phyloP scores from a whole-genome alignment of 1,284 basidiomycete species.

The Ganoderma meredithae region DNA sequence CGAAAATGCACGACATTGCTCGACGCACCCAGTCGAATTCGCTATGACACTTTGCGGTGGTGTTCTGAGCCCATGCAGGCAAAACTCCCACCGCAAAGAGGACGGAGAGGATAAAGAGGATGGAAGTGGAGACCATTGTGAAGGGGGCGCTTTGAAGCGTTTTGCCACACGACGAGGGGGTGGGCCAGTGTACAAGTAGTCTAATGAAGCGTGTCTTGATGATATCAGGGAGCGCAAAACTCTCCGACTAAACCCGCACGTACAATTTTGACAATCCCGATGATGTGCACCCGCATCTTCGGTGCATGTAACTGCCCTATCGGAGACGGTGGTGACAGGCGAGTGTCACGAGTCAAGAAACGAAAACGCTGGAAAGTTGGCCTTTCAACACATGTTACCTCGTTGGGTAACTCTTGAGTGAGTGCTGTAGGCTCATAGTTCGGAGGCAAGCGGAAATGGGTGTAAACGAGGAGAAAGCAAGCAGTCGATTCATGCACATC shows the following conservation, averaged over 20 bases:
- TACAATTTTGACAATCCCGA: not conserved
- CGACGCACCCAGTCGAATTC: slow-evolving; percentile 12
- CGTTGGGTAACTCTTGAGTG: not conserved
- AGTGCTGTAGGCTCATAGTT: not conserved
- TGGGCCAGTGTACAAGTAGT: not conserved
- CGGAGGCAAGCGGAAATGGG: too few relatives aligned
- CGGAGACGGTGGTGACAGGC: not conserved
- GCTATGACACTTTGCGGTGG: slow-evolving; percentile 8
- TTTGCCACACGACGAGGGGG: not conserved
- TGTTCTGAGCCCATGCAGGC: not conserved
- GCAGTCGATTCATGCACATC: not conserved
- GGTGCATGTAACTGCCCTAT: not conserved
- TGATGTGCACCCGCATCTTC: not conserved
- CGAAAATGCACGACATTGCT: not conserved
- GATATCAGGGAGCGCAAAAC: not conserved
- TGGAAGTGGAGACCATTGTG: not conserved
- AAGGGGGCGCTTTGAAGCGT: not conserved
- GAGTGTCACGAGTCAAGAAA: not conserved
- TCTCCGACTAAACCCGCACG: not conserved
- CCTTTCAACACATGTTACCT: too few relatives aligned
- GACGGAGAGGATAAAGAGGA: not conserved
- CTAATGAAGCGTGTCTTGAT: not conserved
- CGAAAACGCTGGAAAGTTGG: too few relatives aligned
- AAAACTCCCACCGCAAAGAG: not conserved
- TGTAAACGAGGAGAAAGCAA: not conserved